phyloP scores from a whole-genome alignment of 2,329 filamentous ascomycete species.

The Nigrospora sphaerica region DNA sequence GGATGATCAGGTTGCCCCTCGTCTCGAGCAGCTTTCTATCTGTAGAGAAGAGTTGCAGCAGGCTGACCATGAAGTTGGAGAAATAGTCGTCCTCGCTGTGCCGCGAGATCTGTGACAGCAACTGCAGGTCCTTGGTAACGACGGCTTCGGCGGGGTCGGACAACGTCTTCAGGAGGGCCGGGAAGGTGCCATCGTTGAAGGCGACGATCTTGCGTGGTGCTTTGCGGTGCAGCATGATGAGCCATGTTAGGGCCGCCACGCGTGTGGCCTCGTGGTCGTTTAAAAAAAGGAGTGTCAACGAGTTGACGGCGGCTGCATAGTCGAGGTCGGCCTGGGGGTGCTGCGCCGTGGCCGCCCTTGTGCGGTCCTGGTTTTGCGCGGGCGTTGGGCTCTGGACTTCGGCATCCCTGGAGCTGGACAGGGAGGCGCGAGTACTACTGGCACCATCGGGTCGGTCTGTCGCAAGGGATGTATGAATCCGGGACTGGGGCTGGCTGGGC shows the following conservation, averaged over 20 bases:
- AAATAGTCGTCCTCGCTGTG: slow-evolving; percentile 98
- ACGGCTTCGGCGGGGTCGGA: slow-evolving; percentile 94
- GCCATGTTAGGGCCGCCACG: slow-evolving; percentile 88
- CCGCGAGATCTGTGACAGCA: slow-evolving; percentile 90
- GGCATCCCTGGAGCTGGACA: slow-evolving; percentile 45
- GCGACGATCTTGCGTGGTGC: slow-evolving; percentile 88
- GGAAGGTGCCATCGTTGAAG: slow-evolving; percentile 96
- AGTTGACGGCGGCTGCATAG: slow-evolving; percentile 90
- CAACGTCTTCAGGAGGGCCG: slow-evolving; percentile 88
- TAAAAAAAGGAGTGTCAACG: slow-evolving; percentile 84
- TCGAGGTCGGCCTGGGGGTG: slow-evolving; percentile 68
- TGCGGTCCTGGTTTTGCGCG: slow-evolving; percentile 38
- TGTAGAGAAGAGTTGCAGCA: slow-evolving; percentile 91
- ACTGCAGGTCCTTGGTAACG: slow-evolving; percentile 86
- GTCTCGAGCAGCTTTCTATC: slow-evolving; percentile 87
- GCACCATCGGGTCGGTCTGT: slow-evolving; percentile 38
- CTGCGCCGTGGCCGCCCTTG: slow-evolving; percentile 27
- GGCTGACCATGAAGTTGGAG: slow-evolving; percentile 94
- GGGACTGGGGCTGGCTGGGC: slow-evolving; percentile 27
- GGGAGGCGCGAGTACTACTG: slow-evolving; percentile 42
- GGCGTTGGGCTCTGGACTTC: slow-evolving; percentile 47
- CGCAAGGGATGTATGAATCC: slow-evolving; percentile 30
- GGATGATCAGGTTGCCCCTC: slow-evolving; percentile 90
- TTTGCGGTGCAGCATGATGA: slow-evolving; percentile 96
- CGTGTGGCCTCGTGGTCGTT: slow-evolving; percentile 96